phyloP scores from a whole-genome alignment of 441 rosid genomes.

The Kokia cookei region DNA sequence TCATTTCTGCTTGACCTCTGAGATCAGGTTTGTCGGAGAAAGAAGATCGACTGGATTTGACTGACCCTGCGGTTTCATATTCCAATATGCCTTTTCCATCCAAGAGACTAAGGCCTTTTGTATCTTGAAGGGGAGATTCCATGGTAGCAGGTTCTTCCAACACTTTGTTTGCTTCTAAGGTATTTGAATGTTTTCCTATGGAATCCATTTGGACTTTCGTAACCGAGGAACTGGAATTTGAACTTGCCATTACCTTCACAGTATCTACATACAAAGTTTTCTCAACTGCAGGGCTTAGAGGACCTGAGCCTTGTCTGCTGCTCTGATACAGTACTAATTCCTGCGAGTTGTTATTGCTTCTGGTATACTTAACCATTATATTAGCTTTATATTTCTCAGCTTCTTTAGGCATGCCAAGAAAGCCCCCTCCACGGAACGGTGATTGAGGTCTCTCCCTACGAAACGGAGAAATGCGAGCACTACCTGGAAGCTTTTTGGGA shows the following conservation, averaged over 20 bases:
- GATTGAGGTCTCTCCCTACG: conserved; percentile 48
- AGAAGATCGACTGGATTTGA: conserved; percentile 11
- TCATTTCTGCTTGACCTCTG: conserved; percentile 12
- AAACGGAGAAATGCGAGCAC: conserved; percentile 38
- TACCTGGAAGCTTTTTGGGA: conserved; percentile 48
- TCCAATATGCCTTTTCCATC: conserved; percentile 4
- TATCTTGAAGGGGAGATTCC: conserved; percentile 21
- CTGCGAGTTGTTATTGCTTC: conserved; percentile 52
- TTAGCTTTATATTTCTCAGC: conserved; percentile 30
- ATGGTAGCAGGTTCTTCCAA: conserved; percentile 7
- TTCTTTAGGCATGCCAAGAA: conserved; percentile 51
- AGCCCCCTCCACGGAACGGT: conserved; percentile 42
- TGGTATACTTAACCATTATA: conserved; percentile 26
- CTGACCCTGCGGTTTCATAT: neutral
- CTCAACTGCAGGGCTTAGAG: conserved; percentile 46
- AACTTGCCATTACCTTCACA: conserved; percentile 21
- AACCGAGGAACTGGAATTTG: conserved; percentile 24
- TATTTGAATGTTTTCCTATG: conserved; percentile 12
- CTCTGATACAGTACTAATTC: conserved; percentile 37
- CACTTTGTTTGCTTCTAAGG: conserved; percentile 17
- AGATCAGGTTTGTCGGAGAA: conserved; percentile 9
- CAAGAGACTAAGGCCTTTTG: conserved; percentile 6
- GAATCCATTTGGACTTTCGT: conserved; percentile 14
- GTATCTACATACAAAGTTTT: conserved; percentile 58
- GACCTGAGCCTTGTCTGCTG: conserved; percentile 28